Evolutionary conservation across 331 rosid genomes (phyloP).

Genomic region (Malus hybrid): DNA sequence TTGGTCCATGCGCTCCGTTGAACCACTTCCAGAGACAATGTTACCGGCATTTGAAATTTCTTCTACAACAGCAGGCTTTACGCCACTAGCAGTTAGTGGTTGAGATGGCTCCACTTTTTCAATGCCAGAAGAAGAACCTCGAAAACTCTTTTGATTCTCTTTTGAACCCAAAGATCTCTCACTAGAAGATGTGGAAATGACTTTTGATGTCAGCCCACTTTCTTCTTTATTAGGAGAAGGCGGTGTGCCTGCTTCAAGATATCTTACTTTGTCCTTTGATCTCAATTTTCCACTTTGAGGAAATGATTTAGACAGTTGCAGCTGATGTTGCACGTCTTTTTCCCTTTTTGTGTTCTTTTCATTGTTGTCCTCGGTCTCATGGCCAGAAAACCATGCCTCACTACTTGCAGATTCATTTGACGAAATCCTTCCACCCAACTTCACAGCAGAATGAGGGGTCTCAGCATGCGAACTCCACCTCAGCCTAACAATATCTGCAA

Average conservation of each 20-base stretch:
- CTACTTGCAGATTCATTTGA: constrained; percentile 55
- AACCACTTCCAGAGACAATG: constrained; percentile 27
- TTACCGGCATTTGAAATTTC: constrained; percentile 25
- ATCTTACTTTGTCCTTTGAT: constrained; percentile 31
- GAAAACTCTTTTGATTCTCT: constrained; percentile 33
- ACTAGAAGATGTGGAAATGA: constrained; percentile 41
- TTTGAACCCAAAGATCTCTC: constrained; percentile 36
- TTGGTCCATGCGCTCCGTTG: constrained; percentile 33
- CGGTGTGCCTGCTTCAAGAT: constrained; percentile 39
- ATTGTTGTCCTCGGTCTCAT: constrained; percentile 53
- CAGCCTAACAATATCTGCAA: constrained; percentile 55
- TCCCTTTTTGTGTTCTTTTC: constrained; percentile 31
- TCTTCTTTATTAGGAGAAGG: constrained; percentile 34
- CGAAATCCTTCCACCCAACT: constrained; percentile 50
- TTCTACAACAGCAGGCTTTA: constrained; percentile 25
- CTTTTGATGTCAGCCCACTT: constrained; percentile 42
- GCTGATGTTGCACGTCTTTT: constrained; percentile 29
- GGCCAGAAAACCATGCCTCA: constrained; percentile 71
- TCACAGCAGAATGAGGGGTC: constrained; percentile 39
- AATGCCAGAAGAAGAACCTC: constrained; percentile 33
- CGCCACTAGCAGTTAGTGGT: constrained; percentile 15
- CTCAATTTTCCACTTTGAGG: constrained; percentile 26
- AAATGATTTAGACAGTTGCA: constrained; percentile 16
- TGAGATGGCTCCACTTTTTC: constrained; percentile 27
- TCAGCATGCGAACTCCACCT: constrained; percentile 56